Base-by-base conservation (phyloP, 371 early-diverging fungal species). In the Mortierella sp. region DNA sequence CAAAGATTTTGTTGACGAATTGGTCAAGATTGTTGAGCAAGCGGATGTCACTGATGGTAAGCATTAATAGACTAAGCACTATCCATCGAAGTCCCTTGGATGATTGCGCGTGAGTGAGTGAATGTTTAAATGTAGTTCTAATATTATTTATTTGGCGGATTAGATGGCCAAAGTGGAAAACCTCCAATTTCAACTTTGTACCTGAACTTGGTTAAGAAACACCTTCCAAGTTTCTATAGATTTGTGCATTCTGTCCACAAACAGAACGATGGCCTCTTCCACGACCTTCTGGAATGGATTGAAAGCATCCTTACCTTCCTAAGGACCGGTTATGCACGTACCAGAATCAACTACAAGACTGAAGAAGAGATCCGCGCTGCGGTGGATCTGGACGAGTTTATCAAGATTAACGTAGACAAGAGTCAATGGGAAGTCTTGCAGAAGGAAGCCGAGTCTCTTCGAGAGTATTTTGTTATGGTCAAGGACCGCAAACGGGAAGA, bases 241-340 rank as follows among this genome's bases (percentile, higher is more conserved):
- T 92, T 91, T 84, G 88, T 91, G 4, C 90, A 92, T 59, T 83
- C 85, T 19, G 88, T 92, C 1, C 89, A 92, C 63, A 84, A 86
- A 24, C 84, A 89, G 58, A 89, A 89, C 41, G 71, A 84, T 24
- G 79, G 83, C 2, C 74, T 84, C 38, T 86, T 84, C 70, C 75
- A 64, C 19, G 83, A 86, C 59, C 64, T 87, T 19, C 65, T 87
- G 13, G 75, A 76, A 40, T 85, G 87, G 87, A 62, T 85, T 52
- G 85, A 85, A 47, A 76, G 73, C 19, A 63, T 86, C 33, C 59
- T 86, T 5, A 59, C 76, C 19, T 83, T 85, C 48, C 67, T 85
- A 73, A 47, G 76, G 16, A 81, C 82, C 3, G 82, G 82, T 0
- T 81, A 72, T 45, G 72, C 72, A 0, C 72, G 67, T 13, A 28